Conservation (phyloP, 345 rosid genomes). For the Populus nigra region DNA sequence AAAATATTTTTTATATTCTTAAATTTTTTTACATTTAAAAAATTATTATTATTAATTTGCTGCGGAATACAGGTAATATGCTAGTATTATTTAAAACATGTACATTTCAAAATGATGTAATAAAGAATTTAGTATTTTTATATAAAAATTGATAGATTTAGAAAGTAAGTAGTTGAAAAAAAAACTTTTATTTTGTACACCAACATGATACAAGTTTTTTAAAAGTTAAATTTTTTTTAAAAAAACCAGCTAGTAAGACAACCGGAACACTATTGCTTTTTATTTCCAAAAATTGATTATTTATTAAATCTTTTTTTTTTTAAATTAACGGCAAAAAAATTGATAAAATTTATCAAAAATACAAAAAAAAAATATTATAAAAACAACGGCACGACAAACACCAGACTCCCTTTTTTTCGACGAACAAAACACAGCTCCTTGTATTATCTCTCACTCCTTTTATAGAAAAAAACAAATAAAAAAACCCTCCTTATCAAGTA, state of each 20-base stretch:
- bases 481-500: neutral
- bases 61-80: no score
- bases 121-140: no score
- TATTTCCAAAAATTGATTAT: neutral
- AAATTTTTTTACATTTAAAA: no score
- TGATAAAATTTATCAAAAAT: neutral
- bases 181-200: no score
- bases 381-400: constrained; percentile 1
- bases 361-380: neutral
- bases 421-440: constrained; percentile 7
- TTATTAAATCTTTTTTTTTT: neutral
- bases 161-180: no score
- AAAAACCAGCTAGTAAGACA: neutral
- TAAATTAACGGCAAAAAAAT: neutral
- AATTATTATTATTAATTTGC: no score
- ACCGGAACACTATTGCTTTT: neutral
- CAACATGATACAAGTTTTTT: no score
- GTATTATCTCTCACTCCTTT: constrained; percentile 10
- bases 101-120: no score
- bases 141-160: no score
- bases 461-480: neutral
- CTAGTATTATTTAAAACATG: no score
- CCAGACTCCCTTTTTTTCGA: neutral
- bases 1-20: no score
- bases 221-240: no score